Conservation (phyloP, 257 asterid genomes). For the Fraxinus cuspidata region DNA sequence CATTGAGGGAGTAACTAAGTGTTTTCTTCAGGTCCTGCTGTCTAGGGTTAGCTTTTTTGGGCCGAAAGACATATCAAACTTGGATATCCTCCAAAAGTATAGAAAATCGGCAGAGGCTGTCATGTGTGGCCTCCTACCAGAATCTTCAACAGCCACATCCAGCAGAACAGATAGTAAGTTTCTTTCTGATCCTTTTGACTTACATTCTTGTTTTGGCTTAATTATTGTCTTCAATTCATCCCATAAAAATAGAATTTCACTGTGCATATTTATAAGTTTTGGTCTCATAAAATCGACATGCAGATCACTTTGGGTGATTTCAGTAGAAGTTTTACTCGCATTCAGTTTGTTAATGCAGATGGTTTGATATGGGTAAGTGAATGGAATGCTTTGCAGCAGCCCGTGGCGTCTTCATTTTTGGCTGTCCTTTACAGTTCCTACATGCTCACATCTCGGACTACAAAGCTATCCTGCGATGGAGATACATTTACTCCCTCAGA, state of each 20-base stretch:
- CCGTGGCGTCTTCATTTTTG: slow-evolving; percentile 81
- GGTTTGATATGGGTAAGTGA: slow-evolving; percentile 84
- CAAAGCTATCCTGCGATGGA: slow-evolving; percentile 55
- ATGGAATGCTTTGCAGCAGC: slow-evolving; percentile 90
- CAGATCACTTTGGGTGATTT: not conserved
- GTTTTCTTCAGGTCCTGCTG: slow-evolving; percentile 64
- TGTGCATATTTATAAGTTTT: not conserved
- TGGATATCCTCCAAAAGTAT: slow-evolving; percentile 48
- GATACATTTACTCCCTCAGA: slow-evolving; percentile 45
- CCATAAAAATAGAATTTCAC: not conserved
- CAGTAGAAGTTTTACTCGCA: slow-evolving; percentile 13
- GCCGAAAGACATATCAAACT: slow-evolving; percentile 44
- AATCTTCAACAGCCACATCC: slow-evolving; percentile 76
- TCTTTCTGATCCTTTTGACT: slow-evolving; percentile 12
- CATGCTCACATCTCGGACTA: slow-evolving; percentile 72
- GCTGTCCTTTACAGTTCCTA: slow-evolving; percentile 77
- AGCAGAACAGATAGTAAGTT: slow-evolving; percentile 69
- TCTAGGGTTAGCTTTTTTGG: slow-evolving; percentile 79
- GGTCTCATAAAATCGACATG: not conserved
- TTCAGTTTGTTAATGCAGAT: slow-evolving; percentile 43
- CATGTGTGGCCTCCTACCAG: slow-evolving; percentile 82
- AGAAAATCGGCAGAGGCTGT: slow-evolving; percentile 80
- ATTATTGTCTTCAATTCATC: not conserved
- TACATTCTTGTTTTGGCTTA: slow-evolving; percentile 2
- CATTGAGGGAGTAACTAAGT: slow-evolving; percentile 8